phyloP scores from a whole-genome alignment of 768 basidiomycete species.

The Suillus sp. region DNA sequence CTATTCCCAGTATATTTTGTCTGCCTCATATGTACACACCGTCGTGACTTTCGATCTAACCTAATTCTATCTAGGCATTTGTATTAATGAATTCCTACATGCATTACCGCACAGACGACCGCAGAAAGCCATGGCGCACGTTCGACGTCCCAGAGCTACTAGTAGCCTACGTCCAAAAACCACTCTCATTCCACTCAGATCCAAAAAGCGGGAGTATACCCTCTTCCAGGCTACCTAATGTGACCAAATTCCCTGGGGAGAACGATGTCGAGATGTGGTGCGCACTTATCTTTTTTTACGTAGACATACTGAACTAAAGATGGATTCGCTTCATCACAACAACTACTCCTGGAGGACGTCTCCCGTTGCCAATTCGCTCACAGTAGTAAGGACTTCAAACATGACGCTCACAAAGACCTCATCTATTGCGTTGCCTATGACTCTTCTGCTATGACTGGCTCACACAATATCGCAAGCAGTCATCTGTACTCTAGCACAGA shows the following conservation, averaged over 20 bases:
- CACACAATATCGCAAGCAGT: conserved; percentile 53
- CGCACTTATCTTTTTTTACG: conserved; percentile 13
- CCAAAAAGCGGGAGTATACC: conserved; percentile 67
- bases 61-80: conserved; percentile 64
- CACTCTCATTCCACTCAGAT: conserved; percentile 88
- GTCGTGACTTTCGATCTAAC: conserved; percentile 2
- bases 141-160: conserved; percentile 74
- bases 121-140: conserved; percentile 82
- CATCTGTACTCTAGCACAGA: conserved; percentile 83
- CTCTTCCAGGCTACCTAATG: conserved; percentile 80
- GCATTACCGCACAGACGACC: conserved; percentile 88
- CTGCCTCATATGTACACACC: background rate
- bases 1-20: conserved; percentile 10
- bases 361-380: conserved; percentile 88
- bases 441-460: conserved; percentile 42
- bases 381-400: conserved; percentile 80
- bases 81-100: conserved; percentile 70
- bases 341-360: conserved; percentile 68
- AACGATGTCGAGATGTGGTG: conserved; percentile 74
- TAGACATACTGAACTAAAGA: conserved; percentile 91
- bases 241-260: conserved; percentile 50
- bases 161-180: conserved; percentile 46
- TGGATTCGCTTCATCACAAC: conserved; percentile 65
- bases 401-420: conserved; percentile 67
- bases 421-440: conserved; percentile 93